Conservation (phyloP, 495 filamentous ascomycete genomes). For the Annulohypoxylon nitens region DNA sequence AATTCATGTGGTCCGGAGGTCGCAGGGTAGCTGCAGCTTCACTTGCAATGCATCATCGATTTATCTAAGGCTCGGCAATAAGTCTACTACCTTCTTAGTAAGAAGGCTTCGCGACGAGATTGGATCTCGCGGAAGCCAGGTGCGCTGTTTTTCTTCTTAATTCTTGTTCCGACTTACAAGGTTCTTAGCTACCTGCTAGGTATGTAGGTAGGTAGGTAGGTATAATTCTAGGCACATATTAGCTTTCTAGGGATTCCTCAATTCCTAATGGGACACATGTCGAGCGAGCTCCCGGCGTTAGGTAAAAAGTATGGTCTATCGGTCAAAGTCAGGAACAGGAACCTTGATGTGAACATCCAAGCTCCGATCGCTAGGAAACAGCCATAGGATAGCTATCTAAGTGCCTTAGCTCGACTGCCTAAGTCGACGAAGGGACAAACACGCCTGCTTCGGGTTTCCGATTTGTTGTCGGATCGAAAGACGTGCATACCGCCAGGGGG, state of each 20-base stretch:
- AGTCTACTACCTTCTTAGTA: conserved; percentile 30
- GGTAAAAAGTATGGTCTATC: conserved; percentile 23
- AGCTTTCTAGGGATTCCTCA: not conserved
- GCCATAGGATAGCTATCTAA: conserved; percentile 9
- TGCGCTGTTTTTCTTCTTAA: conserved; percentile 7
- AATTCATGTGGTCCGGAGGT: conserved; percentile 45
- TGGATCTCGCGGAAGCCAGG: conserved; percentile 3
- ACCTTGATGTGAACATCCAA: conserved; percentile 32
- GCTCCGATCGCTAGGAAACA: not conserved
- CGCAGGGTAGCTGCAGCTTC: conserved; percentile 35
- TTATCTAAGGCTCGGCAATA: conserved; percentile 26
- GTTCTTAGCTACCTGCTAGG: not conserved
- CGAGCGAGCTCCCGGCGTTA: not conserved
- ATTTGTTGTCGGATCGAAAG: conserved; percentile 47
- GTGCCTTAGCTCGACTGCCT: not conserved
- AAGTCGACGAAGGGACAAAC: conserved; percentile 13
- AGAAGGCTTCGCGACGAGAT: conserved; percentile 9
- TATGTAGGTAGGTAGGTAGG: too few species aligned
- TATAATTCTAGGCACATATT: conserved; percentile 2
- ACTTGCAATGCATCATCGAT: conserved; percentile 15
- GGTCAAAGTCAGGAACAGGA: conserved; percentile 45
- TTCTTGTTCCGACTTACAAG: not conserved
- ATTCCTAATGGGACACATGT: conserved; percentile 21
- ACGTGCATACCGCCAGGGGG: conserved; percentile 44
- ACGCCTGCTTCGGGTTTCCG: conserved; percentile 39